Base-by-base conservation (phyloP, 23 red algal genomes). In the Pyropia yezoensis region DNA sequence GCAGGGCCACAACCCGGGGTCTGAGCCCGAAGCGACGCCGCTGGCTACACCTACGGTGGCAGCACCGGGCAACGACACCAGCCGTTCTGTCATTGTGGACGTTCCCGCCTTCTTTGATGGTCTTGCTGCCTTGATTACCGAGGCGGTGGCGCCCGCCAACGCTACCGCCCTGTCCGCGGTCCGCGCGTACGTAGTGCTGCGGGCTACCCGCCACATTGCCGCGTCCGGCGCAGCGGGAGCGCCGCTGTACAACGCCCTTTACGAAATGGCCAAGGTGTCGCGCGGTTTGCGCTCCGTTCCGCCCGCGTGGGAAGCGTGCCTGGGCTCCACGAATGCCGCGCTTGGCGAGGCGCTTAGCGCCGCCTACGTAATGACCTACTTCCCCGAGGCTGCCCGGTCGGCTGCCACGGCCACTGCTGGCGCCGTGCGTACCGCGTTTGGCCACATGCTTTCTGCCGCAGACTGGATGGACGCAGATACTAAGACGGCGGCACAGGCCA, bases 341-440 rank as follows among this genome's bases (percentile, higher is more conserved):
- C 47, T 96, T 12, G 83, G 83, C 17, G 91, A 96, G 25, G 82
- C 68, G 15, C 61, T 96, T 14, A 73, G 83, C 70, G 65, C 67
- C 33, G 69, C 64, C 22, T 96, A 81, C 76, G 78, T 88, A 0
- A 49, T 72, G 15, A 74, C 78, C 19, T 83, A 88, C 59, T 96
- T 96, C 69, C 54, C 59, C 12, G 78, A 71, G 7, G 73, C 54
- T 8, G 62, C 45, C 11, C 71, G 73, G 54, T 9, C 65, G 1
- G 59, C 70, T 1, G 91, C 91, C 18, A 52, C 53, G 17, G 45
- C 59, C 32, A 34, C 88, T 22, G 66, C 80, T 3, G 47, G 66
- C 14, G 56, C 77, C 57, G 88, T 96, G 51, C 60, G 75, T 7
- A 65, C 59, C 16, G 65, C 76, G 27, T 96, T 96, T 85, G 83